phyloP scores from a whole-genome alignment of 2,329 filamentous ascomycete genomes.

The Aspergillus ustus region DNA sequence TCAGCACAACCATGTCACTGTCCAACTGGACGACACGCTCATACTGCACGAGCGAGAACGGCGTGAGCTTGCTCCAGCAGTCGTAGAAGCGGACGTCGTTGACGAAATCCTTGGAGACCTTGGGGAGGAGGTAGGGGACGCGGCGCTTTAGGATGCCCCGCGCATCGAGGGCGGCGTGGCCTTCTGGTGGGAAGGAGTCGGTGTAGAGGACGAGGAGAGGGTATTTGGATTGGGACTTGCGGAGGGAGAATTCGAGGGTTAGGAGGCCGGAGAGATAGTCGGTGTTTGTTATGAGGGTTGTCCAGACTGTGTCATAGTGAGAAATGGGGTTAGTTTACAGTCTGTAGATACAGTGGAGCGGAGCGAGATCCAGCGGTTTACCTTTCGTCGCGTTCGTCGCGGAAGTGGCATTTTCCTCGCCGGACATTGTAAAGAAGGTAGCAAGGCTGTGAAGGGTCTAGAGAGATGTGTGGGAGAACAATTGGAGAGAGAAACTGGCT shows the following conservation, averaged over 20 bases:
- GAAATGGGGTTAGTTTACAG: not conserved
- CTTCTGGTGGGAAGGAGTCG: constrained; percentile 70
- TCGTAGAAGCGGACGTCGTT: constrained; percentile 86
- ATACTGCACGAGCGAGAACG: constrained; percentile 78
- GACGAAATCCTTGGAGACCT: constrained; percentile 67
- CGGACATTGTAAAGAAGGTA: not conserved
- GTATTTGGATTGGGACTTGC: constrained; percentile 67
- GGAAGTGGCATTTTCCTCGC: not conserved
- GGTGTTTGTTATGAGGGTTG: constrained; percentile 82
- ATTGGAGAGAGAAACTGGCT: not conserved
- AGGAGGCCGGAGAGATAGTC: constrained; percentile 81
- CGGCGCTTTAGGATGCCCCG: constrained; percentile 72
- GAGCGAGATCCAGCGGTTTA: not conserved
- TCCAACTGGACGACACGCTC: constrained; percentile 81
- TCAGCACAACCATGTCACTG: constrained; percentile 81
- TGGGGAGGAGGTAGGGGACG: constrained; percentile 74
- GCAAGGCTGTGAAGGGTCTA: not conserved
- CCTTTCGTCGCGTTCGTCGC: not conserved
- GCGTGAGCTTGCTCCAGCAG: constrained; percentile 85
- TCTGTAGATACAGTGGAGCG: not conserved
- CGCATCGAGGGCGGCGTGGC: constrained; percentile 69
- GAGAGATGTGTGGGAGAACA: not conserved
- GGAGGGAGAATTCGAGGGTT: constrained; percentile 78
- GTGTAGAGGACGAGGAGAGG: constrained; percentile 85
- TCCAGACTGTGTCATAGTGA: constrained; percentile 68